Conservation (phyloP, 495 filamentous ascomycete genomes). For the Zalerion maritima region DNA sequence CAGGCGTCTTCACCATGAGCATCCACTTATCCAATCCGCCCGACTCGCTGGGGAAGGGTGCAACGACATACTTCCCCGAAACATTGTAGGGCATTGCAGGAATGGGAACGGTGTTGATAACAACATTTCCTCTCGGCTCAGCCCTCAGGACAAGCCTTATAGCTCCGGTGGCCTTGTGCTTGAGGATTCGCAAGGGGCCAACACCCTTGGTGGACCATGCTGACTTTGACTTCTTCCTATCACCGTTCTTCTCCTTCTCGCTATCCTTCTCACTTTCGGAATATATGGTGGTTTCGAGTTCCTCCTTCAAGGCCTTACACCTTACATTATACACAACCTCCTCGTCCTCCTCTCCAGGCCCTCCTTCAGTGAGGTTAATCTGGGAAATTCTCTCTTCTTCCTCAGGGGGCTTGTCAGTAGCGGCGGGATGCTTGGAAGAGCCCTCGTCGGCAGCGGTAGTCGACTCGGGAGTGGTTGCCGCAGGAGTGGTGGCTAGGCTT, state of each 20-base stretch:
- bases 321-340: slow-evolving; percentile 45
- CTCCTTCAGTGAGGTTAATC: slow-evolving; percentile 46
- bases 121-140: slow-evolving; percentile 53
- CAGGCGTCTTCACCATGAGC: slow-evolving; percentile 43
- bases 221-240: slow-evolving; percentile 22
- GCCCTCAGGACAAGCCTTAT: slow-evolving; percentile 51
- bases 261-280: too few relatives aligned
- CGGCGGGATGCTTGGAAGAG: slow-evolving; percentile 25
- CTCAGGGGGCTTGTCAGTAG: slow-evolving; percentile 32
- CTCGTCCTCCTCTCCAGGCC: slow-evolving; percentile 61
- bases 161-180: slow-evolving; percentile 45
- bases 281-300: slow-evolving; percentile 12
- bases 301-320: slow-evolving; percentile 45
- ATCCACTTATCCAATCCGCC: slow-evolving; percentile 45
- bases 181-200: slow-evolving; percentile 51
- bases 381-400: too few relatives aligned
- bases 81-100: slow-evolving; percentile 41
- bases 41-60: slow-evolving; percentile 35
- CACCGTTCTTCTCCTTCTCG: too few relatives aligned
- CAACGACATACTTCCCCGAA: slow-evolving; percentile 38
- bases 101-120: slow-evolving; percentile 51
- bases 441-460: slow-evolving; percentile 38
- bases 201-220: slow-evolving; percentile 47
- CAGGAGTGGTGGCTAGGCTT: slow-evolving; percentile 41
- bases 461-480: slow-evolving; percentile 47